Evolutionary conservation across 176 grass and related monocot genomes (phyloP), one percentile per base, ranked within the genome.

Genomic region (Cocos nucifera): DNA sequence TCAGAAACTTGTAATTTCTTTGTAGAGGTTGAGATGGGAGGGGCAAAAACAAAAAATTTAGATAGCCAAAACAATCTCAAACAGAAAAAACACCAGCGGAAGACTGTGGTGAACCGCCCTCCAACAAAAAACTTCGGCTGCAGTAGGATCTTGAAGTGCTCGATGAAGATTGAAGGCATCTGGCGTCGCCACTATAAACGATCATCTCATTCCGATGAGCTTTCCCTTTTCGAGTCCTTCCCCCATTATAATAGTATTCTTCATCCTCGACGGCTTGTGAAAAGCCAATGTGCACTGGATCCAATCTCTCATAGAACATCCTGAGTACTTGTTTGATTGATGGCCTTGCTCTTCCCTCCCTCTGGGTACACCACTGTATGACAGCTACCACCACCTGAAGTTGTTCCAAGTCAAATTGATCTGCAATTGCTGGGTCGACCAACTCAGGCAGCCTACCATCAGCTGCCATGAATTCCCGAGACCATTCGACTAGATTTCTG

Each of bases 101-200:
- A 14, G 93, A 98, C 28, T 83, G 88, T 17, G 88, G 79, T 17
- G 86, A 89, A 16, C 87, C 74, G 2, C 60, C 69, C 4, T 98
- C 93, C 0, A 98, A 84, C 58, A 98, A 78, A 64, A 92, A 69
- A 57, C 84, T 92, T 51, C 88, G 80, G 64, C 93, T 98, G 75
- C 93, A 98, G 59, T 98, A 98, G 0, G 93, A 98, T 66, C 79
- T 84, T 6, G 88, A 88, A 0, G 93, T 98, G 70, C 93, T 98
- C 4, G 79, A 83, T 5, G 93, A 98, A 19, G 93, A 98, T 19
- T 88, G 84, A 6, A 98, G 81, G 9, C 71, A 86, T 62, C 87
- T 82, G 50, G 75, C 63, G 54, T 89, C 84, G 0, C 86, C 71
- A 0, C 87, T 76, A 19, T 83, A 58, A 4, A 72, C 73, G 21